Evolutionary conservation across 345 rosid genomes (phyloP).

Genomic region (Turnera subulata): DNA sequence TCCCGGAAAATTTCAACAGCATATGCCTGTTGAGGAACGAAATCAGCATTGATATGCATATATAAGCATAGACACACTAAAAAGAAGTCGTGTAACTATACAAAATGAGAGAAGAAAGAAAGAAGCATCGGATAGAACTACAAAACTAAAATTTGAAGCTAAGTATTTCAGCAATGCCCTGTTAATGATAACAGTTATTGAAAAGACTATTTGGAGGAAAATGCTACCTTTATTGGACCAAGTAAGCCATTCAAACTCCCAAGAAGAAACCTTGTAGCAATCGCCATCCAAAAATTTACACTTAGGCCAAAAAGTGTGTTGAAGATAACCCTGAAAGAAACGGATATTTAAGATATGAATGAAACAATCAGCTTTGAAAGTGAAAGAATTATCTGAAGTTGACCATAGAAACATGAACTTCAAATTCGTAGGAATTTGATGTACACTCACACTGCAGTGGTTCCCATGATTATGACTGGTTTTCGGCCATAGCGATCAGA

Average conservation of each 20-base stretch:
- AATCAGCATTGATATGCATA: neutral
- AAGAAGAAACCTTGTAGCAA: constrained; percentile 73
- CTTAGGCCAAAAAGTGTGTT: constrained; percentile 91
- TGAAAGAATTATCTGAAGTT: neutral
- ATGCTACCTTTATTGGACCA: constrained; percentile 77
- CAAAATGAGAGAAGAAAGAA: neutral
- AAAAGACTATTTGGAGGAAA: neutral
- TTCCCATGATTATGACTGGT: constrained; percentile 77
- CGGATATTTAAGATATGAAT: constrained; percentile 9
- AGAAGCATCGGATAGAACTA: neutral
- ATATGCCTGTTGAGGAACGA: constrained; percentile 58
- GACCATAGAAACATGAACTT: neutral
- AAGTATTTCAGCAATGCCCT: no score
- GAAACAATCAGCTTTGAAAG: neutral
- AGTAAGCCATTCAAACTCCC: constrained; percentile 89
- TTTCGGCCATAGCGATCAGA: constrained; percentile 93
- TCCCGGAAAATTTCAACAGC: constrained; percentile 67
- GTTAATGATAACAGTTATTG: no score
- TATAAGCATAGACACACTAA: no score
- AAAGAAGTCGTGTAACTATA: no score
- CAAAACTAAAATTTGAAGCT: neutral
- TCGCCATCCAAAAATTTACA: constrained; percentile 89
- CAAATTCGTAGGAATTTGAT: constrained; percentile 1
- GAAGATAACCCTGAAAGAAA: constrained; percentile 87
- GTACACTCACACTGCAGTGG: constrained; percentile 59